Percentiles rank a stretch among this genome's conserved stretches.
phyloP scores from a whole-genome alignment of 73 alveolate species.

The Tetrahymena borealis region DNA sequence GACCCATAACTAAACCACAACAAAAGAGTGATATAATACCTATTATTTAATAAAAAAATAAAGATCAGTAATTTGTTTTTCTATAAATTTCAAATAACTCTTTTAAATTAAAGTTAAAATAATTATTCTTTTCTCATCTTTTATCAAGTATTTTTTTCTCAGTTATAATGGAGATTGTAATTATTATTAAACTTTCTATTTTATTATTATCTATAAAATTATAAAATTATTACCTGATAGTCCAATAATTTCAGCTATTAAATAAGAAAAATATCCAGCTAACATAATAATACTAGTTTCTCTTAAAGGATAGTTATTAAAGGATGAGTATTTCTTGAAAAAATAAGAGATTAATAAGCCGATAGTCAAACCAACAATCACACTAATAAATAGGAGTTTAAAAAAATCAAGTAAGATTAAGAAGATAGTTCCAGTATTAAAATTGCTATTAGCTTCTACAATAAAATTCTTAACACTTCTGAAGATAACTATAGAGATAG shows the following conservation, averaged over 20 bases:
- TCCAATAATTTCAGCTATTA: constrained; percentile 73
- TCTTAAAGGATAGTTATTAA: constrained; percentile 65
- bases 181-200: too few relatives aligned
- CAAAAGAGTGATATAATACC: constrained; percentile 90
- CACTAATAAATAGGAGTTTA: constrained; percentile 27
- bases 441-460: constrained; percentile 39
- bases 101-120: background rate
- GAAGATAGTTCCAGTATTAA: background rate
- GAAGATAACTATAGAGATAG: constrained; percentile 90
- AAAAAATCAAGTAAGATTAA: constrained; percentile 41
- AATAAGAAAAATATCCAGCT: constrained; percentile 82
- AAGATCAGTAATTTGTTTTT: too few relatives aligned
- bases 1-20: constrained; percentile 89
- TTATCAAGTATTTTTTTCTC: background rate
- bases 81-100: too few relatives aligned
- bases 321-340: constrained; percentile 43
- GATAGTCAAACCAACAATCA: constrained; percentile 53
- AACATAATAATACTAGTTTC: constrained; percentile 81
- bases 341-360: constrained; percentile 58
- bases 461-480: constrained; percentile 50
- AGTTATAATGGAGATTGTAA: background rate
- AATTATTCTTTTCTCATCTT: background rate
- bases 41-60: too few relatives aligned
- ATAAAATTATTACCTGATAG: constrained; percentile 38
- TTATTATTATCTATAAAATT: background rate